phyloP scores from a whole-genome alignment of 164 flowering plant species.

The Echeveria elegans region DNA sequence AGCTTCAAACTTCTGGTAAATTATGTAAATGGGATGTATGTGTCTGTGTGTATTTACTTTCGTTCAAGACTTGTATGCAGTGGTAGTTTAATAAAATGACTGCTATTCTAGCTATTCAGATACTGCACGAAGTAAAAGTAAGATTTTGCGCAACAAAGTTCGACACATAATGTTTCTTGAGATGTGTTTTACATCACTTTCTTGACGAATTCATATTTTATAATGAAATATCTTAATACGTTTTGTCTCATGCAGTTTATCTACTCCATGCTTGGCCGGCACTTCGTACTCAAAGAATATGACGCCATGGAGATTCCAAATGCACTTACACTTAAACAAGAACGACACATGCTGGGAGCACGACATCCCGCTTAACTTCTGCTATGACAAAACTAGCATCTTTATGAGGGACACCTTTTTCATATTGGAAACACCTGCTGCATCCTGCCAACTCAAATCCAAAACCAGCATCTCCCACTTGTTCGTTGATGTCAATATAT shows the following conservation, averaged over 20 bases:
- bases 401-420: slow-evolving; percentile 5
- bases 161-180: not conserved
- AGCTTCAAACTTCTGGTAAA: slow-evolving; percentile 17
- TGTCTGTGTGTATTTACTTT: not conserved
- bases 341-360: not conserved
- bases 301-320: not conserved
- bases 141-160: too few species aligned
- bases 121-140: too few species aligned
- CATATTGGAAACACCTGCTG: slow-evolving; percentile 3
- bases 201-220: not conserved
- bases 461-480: not conserved
- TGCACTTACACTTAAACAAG: not conserved
- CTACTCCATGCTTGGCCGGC: not conserved
- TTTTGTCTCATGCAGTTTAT: not conserved
- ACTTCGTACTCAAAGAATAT: not conserved
- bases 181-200: too few species aligned
- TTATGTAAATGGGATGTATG: not conserved
- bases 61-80: too few species aligned
- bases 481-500: not conserved
- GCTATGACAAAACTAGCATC: slow-evolving; percentile 13
- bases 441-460: slow-evolving; percentile 1
- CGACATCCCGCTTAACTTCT: not conserved
- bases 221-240: not conserved
- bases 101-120: too few species aligned
- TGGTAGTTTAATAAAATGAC: too few species aligned